Evolutionary conservation across 495 filamentous ascomycete species (phyloP).

Genomic region (Venustampulla echinocandica): DNA sequence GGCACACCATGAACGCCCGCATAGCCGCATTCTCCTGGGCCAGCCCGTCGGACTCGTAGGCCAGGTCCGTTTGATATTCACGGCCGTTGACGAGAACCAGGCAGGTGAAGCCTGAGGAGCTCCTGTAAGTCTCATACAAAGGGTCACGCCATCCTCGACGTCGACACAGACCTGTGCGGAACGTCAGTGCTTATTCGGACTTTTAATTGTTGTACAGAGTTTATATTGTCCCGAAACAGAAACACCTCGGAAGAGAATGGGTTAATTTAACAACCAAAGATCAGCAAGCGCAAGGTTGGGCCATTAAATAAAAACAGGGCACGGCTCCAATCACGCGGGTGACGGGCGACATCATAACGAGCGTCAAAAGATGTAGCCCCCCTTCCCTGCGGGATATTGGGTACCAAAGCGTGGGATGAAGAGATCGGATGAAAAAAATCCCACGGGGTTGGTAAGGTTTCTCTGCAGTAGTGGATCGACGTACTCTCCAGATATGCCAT

Average conservation of each 20-base stretch:
- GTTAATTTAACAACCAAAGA: slow-evolving; percentile 4
- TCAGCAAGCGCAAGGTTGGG: slow-evolving; percentile 12
- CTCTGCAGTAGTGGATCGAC: slow-evolving; percentile 26
- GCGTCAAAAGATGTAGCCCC: slow-evolving; percentile 1
- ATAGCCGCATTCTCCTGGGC: slow-evolving; percentile 94
- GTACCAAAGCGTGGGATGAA: slow-evolving; percentile 3
- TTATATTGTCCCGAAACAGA: slow-evolving; percentile 4
- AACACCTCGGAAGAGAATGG: slow-evolving; percentile 1
- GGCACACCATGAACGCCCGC: slow-evolving; percentile 95
- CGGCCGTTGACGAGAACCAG: slow-evolving; percentile 92
- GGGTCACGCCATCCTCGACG: slow-evolving; percentile 94
- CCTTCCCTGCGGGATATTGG: slow-evolving; percentile 14
- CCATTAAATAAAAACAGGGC: slow-evolving; percentile 9
- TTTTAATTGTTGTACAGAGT: slow-evolving; percentile 7
- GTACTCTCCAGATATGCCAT: slow-evolving; percentile 57
- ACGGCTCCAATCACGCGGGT: slow-evolving; percentile 6
- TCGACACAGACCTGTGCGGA: slow-evolving; percentile 76
- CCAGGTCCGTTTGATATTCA: slow-evolving; percentile 88
- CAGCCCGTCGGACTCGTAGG: slow-evolving; percentile 68
- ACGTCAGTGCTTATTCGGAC: slow-evolving; percentile 35
- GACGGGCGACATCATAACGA: slow-evolving; percentile 3
- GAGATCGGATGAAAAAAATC: slow-evolving; percentile 11
- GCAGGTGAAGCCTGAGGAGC: slow-evolving; percentile 71
- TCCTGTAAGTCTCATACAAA: slow-evolving; percentile 72
- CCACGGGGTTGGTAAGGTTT: slow-evolving; percentile 11